Conservation (phyloP, 495 filamentous ascomycete genomes). For the Lasiosphaeria miniovina region DNA sequence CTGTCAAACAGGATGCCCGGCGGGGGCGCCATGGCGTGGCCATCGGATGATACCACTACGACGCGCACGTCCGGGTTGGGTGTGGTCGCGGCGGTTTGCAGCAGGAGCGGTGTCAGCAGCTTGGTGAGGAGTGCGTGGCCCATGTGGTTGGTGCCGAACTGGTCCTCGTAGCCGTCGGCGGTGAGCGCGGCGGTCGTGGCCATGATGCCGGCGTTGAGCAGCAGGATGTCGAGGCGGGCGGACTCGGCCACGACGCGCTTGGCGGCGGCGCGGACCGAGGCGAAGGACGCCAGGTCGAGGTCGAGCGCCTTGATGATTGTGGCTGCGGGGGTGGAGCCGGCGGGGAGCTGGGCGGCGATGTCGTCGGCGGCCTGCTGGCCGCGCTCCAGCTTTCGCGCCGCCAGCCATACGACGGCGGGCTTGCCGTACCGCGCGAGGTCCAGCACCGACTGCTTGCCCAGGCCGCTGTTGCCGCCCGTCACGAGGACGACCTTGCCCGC, state of each 20-base stretch:
- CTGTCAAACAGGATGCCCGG: constrained; percentile 38
- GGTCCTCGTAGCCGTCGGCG: constrained; percentile 63
- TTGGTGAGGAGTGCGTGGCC: constrained; percentile 65
- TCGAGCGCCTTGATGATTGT: constrained; percentile 31
- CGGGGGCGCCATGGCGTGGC: constrained; percentile 34
- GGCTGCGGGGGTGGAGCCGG: not conserved
- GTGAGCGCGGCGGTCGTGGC: constrained; percentile 49
- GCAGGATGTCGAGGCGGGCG: constrained; percentile 41
- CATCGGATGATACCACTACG: constrained; percentile 35
- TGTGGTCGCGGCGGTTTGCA: constrained; percentile 18
- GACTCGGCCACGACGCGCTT: constrained; percentile 14
- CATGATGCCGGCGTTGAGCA: constrained; percentile 68
- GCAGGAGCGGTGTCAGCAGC: constrained; percentile 42
- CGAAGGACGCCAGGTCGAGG: constrained; percentile 37
- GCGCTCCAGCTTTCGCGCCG: constrained; percentile 50
- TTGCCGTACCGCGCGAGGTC: constrained; percentile 55
- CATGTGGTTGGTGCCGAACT: constrained; percentile 69
- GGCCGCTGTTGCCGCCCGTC: constrained; percentile 63
- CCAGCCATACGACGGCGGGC: constrained; percentile 56
- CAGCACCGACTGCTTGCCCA: constrained; percentile 63
- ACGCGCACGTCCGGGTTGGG: constrained; percentile 35
- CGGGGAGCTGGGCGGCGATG: constrained; percentile 13
- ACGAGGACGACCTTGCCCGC: constrained; percentile 58
- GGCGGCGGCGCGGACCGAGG: constrained; percentile 30
- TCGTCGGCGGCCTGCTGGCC: constrained; percentile 24